Evolutionary conservation across 208 protist genomes (phyloP), one percentile per base, ranked within the genome.

Genomic region (Strigomonas culicis): DNA sequence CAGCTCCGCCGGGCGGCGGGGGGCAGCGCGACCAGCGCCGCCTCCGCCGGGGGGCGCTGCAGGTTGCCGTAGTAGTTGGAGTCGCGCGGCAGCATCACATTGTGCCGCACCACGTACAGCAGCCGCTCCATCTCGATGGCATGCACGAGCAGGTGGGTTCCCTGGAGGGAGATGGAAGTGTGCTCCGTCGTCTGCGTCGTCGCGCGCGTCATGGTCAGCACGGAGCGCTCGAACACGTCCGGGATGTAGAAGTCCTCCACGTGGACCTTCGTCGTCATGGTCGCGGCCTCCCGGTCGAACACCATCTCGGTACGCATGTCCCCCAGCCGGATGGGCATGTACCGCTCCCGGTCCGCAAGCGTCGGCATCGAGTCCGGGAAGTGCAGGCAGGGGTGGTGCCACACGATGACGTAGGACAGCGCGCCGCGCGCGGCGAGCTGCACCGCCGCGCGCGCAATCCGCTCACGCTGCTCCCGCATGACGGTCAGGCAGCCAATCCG

Each of bases 401-500:
- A 95, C 43, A 89, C 59, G 25, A 93, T 63, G 46, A 88, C 70
- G 1, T 92, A n/a, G 13, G 66, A 66, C 21, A 91, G 56, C 21
- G 67, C 50, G 2, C 69, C 76, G 47, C 58, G 80, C 41, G 84
- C 68, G 0, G 85, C 74, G 71, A 91, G 84, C 21, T 81, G 43
- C 53, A 79, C 62, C 28, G 86, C 86, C 34, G 77, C 73, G 0
- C 66, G 67, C 25, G 80, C 79, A 55, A 92, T 69, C 53, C 86
- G 85, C 55, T 73, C 80, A 7, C 87, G 79, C 62, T 86, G 80
- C 75, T 92, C 86, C 21, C 75, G 74, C 86, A 93, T 93, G 27
- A 90, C 81, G 8, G 86, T 84, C n/a, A 95, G 67, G 43, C 70
- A 79, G 17, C 77, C 75, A 49, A 95, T 91, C 73, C 92, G 84